phyloP scores from a whole-genome alignment of 176 grass and related monocot genomes.

The Musa acuminata region DNA sequence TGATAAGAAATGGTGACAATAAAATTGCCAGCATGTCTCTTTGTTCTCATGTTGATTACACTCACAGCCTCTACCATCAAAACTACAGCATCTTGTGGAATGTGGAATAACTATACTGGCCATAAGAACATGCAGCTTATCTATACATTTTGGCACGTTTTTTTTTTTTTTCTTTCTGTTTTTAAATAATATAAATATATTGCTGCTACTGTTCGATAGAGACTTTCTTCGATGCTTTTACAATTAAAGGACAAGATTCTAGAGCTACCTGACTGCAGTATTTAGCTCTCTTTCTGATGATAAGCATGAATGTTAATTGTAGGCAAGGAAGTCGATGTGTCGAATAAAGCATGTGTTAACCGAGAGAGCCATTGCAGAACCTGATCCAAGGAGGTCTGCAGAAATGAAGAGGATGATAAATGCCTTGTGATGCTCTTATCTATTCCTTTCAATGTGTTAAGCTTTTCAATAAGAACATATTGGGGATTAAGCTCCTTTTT shows the following conservation, averaged over 20 bases:
- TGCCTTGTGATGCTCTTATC: slow-evolving; percentile 29
- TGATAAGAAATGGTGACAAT: not conserved
- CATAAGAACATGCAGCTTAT: no score
- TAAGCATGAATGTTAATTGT: slow-evolving; percentile 21
- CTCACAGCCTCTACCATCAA: no score
- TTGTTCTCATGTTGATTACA: no score
- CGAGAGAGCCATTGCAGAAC: slow-evolving; percentile 81
- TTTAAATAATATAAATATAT: not conserved
- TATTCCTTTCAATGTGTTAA: not conserved
- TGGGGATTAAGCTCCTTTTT: no score
- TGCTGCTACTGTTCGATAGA: not conserved
- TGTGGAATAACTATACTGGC: no score
- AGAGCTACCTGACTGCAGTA: no score
- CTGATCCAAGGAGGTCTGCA: slow-evolving; percentile 61
- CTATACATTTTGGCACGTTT: no score
- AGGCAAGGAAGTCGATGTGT: slow-evolving; percentile 86
- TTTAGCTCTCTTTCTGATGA: slow-evolving; percentile 1
- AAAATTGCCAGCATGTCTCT: not conserved
- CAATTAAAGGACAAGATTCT: no score
- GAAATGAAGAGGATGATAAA: slow-evolving; percentile 99
- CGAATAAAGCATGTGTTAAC: slow-evolving; percentile 96
- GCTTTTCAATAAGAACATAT: no score
- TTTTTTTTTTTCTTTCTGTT: no score
- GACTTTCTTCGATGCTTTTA: not conserved
- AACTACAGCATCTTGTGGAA: no score